phyloP scores from a whole-genome alignment of 2,329 filamentous ascomycete species.

The Alternaria panax region DNA sequence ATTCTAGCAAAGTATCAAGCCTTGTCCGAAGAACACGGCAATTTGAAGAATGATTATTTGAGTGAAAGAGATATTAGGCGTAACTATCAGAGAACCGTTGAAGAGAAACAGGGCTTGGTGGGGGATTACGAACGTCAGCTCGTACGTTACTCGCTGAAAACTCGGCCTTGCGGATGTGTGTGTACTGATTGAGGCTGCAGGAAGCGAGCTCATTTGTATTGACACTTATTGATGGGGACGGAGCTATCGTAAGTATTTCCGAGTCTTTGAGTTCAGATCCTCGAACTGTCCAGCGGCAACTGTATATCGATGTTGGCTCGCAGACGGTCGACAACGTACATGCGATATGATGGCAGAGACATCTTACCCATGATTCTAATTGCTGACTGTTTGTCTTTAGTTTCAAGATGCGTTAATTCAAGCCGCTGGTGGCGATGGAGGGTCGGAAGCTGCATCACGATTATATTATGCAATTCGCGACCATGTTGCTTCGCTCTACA shows the following conservation, averaged over 20 bases:
- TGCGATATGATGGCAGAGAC: not conserved
- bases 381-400: constrained; percentile 25
- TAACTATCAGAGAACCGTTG: constrained; percentile 38
- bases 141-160: constrained; percentile 23
- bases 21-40: constrained; percentile 34
- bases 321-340: not conserved
- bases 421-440: constrained; percentile 52
- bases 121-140: constrained; percentile 33
- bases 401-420: constrained; percentile 56
- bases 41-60: constrained; percentile 41
- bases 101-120: constrained; percentile 30
- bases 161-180: constrained; percentile 1
- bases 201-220: constrained; percentile 54
- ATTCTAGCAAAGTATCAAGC: constrained; percentile 37
- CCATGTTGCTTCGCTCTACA: constrained; percentile 53
- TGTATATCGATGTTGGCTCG: not conserved
- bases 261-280: not conserved
- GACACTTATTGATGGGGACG: constrained; percentile 59
- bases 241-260: constrained; percentile 51
- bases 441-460: constrained; percentile 56
- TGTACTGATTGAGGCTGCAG: constrained; percentile 24
- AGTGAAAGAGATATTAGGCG: constrained; percentile 44
- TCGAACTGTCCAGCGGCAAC: not conserved
- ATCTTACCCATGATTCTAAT: not conserved
- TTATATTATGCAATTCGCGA: constrained; percentile 53